These are phyloP conservation scores for Sphagnum magellanicum DNA, from an alignment of 228 moss, liverwort and hornwort species.

Conservation along the genomic window DNA sequence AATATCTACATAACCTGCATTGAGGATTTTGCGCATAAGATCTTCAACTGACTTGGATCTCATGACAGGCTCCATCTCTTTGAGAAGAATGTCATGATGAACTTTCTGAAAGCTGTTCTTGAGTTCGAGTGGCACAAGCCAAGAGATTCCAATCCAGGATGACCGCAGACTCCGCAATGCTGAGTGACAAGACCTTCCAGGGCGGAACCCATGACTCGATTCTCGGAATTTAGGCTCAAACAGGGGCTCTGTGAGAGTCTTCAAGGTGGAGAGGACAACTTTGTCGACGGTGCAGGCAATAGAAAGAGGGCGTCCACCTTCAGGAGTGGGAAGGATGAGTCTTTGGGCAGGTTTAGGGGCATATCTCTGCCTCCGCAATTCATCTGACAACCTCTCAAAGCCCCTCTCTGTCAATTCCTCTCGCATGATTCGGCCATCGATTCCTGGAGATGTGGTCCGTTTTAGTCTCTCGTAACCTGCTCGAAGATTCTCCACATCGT, in stretches of 20 bases:
- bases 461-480: constrained; percentile 43
- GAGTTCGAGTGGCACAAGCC: constrained; percentile 38
- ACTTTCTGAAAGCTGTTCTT: constrained; percentile 38
- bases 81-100: constrained; percentile 52
- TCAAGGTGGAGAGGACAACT: constrained; percentile 43
- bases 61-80: constrained; percentile 33
- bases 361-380: constrained; percentile 45
- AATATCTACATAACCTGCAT: constrained; percentile 55
- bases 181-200: constrained; percentile 39
- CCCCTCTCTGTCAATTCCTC: constrained; percentile 50
- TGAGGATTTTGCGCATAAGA: constrained; percentile 52
- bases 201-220: constrained; percentile 49
- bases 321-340: constrained; percentile 35
- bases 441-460: constrained; percentile 50
- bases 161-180: constrained; percentile 35
- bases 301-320: constrained; percentile 44
- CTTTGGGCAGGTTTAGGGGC: constrained; percentile 52
- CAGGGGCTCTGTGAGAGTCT: constrained; percentile 25
- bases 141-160: constrained; percentile 39
- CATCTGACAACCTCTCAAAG: constrained; percentile 43
- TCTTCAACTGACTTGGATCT: constrained; percentile 49
- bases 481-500: constrained; percentile 41
- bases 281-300: constrained; percentile 52
- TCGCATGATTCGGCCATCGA: constrained; percentile 40
- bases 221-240: constrained; percentile 38